Evolutionary conservation across 345 rosid species (phyloP), one percentile per base, ranked within the genome.

Genomic region (Boechera divaricarpa): DNA sequence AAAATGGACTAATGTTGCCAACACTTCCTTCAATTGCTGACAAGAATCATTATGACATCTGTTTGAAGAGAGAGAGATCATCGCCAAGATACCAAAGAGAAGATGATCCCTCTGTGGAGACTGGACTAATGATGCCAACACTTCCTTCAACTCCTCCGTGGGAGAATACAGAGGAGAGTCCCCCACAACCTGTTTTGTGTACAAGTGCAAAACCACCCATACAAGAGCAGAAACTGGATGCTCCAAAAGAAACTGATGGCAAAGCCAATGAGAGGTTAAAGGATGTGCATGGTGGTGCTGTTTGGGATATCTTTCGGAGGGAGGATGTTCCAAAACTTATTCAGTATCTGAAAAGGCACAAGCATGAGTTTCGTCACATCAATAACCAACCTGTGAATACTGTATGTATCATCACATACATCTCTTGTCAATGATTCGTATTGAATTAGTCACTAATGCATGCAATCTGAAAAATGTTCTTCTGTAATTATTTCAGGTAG

Each of bases 251-350:
- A 48, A 36, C 31, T 48, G 72, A 49, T 4, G 62, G 59, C 15
- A 69, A 61, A 60, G 28, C 29, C 63, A 26, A 12, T 38, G 67
- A 66, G 58, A 42, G 49, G 38, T 31, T 56, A 55, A 21, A 68
- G 21, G 51, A 0, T 54, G 52, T 11, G 73, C 54, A 62, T 28
- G 90, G 91, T 42, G 92, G 92, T 70, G 96, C 97, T 59, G 66
- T 88, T 1, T 91, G 97, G 95, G 91, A 90, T 70, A 88, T 91
- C 51, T 91, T 90, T 61, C 81, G 88, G 28, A 88, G 91, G 77
- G 79, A 90, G 77, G 94, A 89, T 86, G 91, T 89, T 75, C 85
- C 88, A 31, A 91, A 84, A 85, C 80, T 94, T 80, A 76, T 84
- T 58, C 87, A 85, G 39, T 94, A 77, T 83, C 88, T 90, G 51